phyloP scores from a whole-genome alignment of 176 grass and related monocot species.

The Lolium perenne region DNA sequence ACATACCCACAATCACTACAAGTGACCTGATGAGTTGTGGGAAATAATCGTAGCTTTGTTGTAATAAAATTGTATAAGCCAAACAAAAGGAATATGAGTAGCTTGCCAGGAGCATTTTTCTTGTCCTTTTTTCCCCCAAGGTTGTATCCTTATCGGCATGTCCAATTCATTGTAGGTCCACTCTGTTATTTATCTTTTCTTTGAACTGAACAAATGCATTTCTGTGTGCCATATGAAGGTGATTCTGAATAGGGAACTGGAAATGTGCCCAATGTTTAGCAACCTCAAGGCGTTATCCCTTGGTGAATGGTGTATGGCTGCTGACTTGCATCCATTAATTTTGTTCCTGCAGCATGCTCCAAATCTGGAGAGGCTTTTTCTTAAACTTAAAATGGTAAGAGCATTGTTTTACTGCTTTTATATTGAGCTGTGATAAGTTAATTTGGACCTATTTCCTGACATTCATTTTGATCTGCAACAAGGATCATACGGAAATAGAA shows the following conservation, averaged over 20 bases:
- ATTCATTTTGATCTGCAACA: background rate
- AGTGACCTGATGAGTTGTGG: background rate
- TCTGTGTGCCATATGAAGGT: constrained; percentile 5
- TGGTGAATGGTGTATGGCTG: constrained; percentile 36
- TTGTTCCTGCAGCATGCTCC: constrained; percentile 21
- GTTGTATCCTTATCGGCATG: background rate
- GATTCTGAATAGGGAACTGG: background rate
- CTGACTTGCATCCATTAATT: constrained; percentile 28
- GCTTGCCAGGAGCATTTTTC: background rate
- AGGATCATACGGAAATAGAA: background rate
- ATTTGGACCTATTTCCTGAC: background rate
- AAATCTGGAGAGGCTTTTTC: constrained; percentile 36
- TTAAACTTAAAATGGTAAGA: constrained; percentile 1
- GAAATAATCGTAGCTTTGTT: constrained; percentile 5
- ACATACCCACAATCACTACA: background rate
- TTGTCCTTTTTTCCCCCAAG: background rate
- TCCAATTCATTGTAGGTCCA: background rate
- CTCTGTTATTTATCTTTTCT: background rate
- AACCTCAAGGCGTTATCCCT: constrained; percentile 29
- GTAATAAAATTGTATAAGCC: background rate
- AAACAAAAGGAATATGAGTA: background rate
- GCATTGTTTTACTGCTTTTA: background rate
- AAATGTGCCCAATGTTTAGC: constrained; percentile 16
- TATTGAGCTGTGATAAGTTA: background rate
- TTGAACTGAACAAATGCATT: background rate